Base-by-base conservation (phyloP, 2,329 filamentous ascomycete genomes). In the Neofusicoccum cordaticola region DNA sequence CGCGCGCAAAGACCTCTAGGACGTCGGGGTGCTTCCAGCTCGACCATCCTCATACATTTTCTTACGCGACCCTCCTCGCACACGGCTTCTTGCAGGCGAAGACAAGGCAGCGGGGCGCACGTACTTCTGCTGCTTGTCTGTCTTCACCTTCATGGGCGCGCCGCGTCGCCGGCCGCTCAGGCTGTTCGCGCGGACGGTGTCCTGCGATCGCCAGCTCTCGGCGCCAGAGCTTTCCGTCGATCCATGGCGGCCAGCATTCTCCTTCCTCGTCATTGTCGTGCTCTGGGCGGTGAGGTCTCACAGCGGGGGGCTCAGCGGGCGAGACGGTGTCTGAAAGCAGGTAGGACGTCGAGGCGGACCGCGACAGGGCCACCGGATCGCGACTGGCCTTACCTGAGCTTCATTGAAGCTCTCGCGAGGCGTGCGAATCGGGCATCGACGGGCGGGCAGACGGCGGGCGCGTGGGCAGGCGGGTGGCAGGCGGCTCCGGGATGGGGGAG, bases 151-250 rank as follows among this genome's bases (percentile, higher is more conserved):
- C 34, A 78, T 72, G 66, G 75, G 76, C 13, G 76, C 75, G 65
- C 73, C 74, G 68, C 76, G 75, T 63, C 71, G 69, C 61, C 73
- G 71, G 66, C 70, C 66, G 63, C 50, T 64, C 45, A 66, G 60
- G 63, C 65, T 57, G 65, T 62, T 61, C 17, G 80, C 71, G 77
- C 83, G 87, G 69, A 88, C 80, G 44, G 90, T 92, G 72, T 86
- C 84, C 73, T 83, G 84, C 67, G 88, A 90, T 71, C 85, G 84
- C 78, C 84, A 86, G 80, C 88, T 90, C 71, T 87, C 84, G 72
- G 85, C 85, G 79, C 85, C 86, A 69, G 85, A 85, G 82, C 85
- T 88, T 79, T 86, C 86, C 69, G 84, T 80, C 68, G 87, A 88
- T 80, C 84, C 88, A 83, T 89, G 85, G 79, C 87, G 88, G 78